phyloP scores from a whole-genome alignment of 306 rosid species.

The Ceratonia siliqua region DNA sequence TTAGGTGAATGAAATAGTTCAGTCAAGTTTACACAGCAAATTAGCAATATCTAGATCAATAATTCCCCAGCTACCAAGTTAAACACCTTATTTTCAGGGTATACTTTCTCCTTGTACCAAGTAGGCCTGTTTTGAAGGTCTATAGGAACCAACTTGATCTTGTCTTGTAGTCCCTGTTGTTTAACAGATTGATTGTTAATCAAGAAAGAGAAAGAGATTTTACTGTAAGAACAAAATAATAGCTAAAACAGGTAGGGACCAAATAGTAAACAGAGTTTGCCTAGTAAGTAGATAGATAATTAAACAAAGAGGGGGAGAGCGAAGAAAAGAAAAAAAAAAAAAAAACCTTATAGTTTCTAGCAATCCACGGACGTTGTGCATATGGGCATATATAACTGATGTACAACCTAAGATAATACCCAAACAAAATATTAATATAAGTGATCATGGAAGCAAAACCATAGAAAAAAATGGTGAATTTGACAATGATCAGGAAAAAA shows the following conservation, averaged over 20 bases:
- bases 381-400: conserved; percentile 57
- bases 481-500: not conserved
- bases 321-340: not conserved
- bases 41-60: not conserved
- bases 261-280: too few species aligned
- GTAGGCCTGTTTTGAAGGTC: conserved; percentile 70
- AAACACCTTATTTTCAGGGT: conserved; percentile 70
- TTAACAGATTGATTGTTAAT: not conserved
- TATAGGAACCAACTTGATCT: conserved; percentile 69
- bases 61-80: not conserved
- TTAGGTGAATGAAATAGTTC: not conserved
- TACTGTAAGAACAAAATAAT: not conserved
- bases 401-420: conserved; percentile 50
- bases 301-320: not conserved
- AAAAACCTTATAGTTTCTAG: conserved; percentile 74
- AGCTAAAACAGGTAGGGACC: not conserved
- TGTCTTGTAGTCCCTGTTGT: conserved; percentile 67
- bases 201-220: not conserved
- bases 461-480: not conserved
- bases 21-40: not conserved
- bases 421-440: not conserved
- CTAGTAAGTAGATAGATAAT: too few species aligned
- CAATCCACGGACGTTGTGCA: conserved; percentile 89
- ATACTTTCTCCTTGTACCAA: conserved; percentile 90
- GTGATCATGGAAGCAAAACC: not conserved